Base-by-base conservation (phyloP, 1,139 yeast genomes). In the Candida sojae region DNA sequence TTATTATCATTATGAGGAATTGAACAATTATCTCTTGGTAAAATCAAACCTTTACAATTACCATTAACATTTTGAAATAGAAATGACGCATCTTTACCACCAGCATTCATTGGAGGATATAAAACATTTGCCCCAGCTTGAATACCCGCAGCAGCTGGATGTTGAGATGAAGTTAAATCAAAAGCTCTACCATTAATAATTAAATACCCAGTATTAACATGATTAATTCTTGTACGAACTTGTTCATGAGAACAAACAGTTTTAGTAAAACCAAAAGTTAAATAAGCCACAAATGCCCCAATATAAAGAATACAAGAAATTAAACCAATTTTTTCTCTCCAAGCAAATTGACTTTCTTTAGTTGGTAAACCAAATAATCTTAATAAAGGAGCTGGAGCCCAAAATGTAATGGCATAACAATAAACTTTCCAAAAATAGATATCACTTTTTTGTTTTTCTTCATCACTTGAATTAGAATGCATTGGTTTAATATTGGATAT, bases 1-100 rank as follows among this genome's bases (percentile, higher is more conserved):
- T 80, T 82, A 37, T 76, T 76, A 53, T 77, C 76, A 53, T 77
- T 73, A 52, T 73, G 68, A 0, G 97, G 97, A 50, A 92, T 91
- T 0, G 84, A 57, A 59, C 89, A 80, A 61, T 84, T 79, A 9
- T 73, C 81, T 54, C 81, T 81, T 42, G 98, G 96, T n/a, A 70
- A 77, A 50, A 93, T 86, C 49, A 93, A 73, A 28, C 84, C 86
- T 64, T 83, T 84, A 70, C 99, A 93, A 65, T 91, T 86, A 30
- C 97, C 97, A 63, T 93, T 93, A 44, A 93, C 97, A 63, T 93
- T 93, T 67, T 93, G 99, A 67, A 93, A 93, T 53, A 93, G 71
- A 54, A 93, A 86, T 1, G 96, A 80, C 1, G 89, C 97, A 66
- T 93, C 98, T 70, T 68, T 81, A 11, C 96, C 97, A 42, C 96